Evolutionary conservation across 2,329 filamentous ascomycete species (phyloP), one percentile per base, ranked within the genome.

Genomic region (Periconia digitata): DNA sequence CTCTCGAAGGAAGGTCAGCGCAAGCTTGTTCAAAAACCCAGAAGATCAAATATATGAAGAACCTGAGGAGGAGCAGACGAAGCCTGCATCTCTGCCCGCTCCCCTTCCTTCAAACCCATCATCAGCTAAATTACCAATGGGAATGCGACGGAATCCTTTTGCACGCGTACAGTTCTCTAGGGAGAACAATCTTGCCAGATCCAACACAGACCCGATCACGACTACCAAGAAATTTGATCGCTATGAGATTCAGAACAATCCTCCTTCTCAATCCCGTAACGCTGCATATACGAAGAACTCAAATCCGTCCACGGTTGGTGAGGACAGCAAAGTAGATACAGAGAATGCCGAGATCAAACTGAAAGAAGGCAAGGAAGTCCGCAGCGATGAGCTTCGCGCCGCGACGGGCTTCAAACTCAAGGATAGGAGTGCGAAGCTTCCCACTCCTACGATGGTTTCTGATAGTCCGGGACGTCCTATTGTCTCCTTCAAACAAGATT

Each of bases 401-500:
- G 92, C 92, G 46, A 97, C 92, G 7, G 94, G 89, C 73, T 95
- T 95, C 83, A 87, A 79, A 68, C 77, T 94, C 55, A 91, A 85
- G 69, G 90, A 96, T 72, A 86, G 92, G 66, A 96, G 91, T 72
- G 74, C 85, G 48, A 95, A 89, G 68, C 79, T 97, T 53, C 92
- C 92, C 22, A 92, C 87, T 64, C 92, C 92, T 56, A 90, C 89
- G 46, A 86, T 89, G 64, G 92, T 97, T 72, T 96, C 91, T 76
- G 88, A 96, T 75, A 88, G 82, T 66, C 87, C 89, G 62, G 90
- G 90, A 62, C 85, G 92, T 68, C 92, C 92, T 55, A 97, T 97
- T 78, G 92, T 97, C 79, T 97, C 92, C 81, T 97, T 97, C 80
- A 83, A 95, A 74, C 83, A 83, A 64, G 83, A 87, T 69, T 96